Evolutionary conservation across 2,329 filamentous ascomycete species (phyloP).

Genomic region (Beauveria varroae): DNA sequence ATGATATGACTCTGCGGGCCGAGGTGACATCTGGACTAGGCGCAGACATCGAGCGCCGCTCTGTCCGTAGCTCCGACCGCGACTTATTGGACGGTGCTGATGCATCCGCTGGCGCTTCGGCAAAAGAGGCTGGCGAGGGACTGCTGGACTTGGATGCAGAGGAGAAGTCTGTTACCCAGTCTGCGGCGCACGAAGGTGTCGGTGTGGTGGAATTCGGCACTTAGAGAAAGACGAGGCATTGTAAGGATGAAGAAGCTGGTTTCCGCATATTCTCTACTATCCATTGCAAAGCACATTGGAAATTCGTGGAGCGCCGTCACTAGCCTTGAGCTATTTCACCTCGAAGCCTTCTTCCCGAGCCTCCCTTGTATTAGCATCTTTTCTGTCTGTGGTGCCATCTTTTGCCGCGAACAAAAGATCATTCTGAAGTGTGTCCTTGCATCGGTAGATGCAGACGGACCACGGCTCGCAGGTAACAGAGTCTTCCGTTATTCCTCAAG

Average conservation of each 20-base stretch:
- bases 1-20: constrained; percentile 34
- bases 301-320: constrained; percentile 17
- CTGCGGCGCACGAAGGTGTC: constrained; percentile 21
- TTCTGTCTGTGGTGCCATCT: constrained; percentile 20
- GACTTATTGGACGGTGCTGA: constrained; percentile 70
- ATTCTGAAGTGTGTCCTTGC: constrained; percentile 30
- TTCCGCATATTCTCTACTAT: not conserved
- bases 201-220: constrained; percentile 38
- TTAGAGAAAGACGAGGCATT: constrained; percentile 15
- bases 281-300: not conserved
- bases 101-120: constrained; percentile 51
- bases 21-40: constrained; percentile 24
- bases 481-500: constrained; percentile 21
- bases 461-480: constrained; percentile 28
- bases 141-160: not conserved
- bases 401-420: constrained; percentile 33
- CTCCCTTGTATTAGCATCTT: constrained; percentile 22
- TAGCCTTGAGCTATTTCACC: constrained; percentile 19
- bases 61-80: constrained; percentile 58
- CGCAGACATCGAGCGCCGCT: constrained; percentile 53
- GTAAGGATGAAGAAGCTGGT: not conserved
- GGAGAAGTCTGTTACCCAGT: not conserved
- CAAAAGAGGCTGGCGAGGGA: constrained; percentile 20
- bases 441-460: constrained; percentile 28
- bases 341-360: constrained; percentile 21